Evolutionary conservation across 495 filamentous ascomycete species (phyloP), one percentile per base, ranked within the genome.

Genomic region (Tuber microsphaerosporum): DNA sequence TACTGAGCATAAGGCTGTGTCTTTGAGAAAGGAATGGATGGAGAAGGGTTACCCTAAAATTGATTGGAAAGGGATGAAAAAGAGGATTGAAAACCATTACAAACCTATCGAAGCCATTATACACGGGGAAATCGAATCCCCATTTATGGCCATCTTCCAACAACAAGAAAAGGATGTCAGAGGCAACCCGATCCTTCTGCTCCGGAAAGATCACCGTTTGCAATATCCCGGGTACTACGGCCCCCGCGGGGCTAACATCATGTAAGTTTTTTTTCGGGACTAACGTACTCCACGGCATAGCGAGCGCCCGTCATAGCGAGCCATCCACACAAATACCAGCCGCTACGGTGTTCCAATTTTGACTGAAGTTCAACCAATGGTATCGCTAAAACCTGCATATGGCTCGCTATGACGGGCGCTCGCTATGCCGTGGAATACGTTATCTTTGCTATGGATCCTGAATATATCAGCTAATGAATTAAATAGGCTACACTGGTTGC

Each of bases 151-250:
- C 22, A 82, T 86, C 3, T 86, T 94, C 48, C 86, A 88, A 31
- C 84, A 91, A 70, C 84, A 88, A 48, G 86, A 89, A 76, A 88
- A 85, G 6, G 84, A 87, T n/a, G 84, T 83, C 46, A 86, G 85
- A 72, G 81, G 88, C 31, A 88, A 85, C 26, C 84, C 87, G 48
- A 77, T 72, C 71, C 81, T 80, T 45, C 65, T 81, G 51, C 71
- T 80, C 37, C 74, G 73, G 2, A 79, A 75, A 51, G 75, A 81
- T 39, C 69, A 79, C 16, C 82, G 77, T n/a, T 61, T 83, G 20
- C 86, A 88, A 68, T 88, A 84, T 5, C 90, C 90, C 42, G 95
- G 95, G 0, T 99, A 98, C 82, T 99, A 97, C 83, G 95, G 95
- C 1, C 87, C 90, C 2, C 87, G 91, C 72, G 95, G 95, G 0